phyloP scores from a whole-genome alignment of 306 rosid species.

The Luffa aegyptiaca region DNA sequence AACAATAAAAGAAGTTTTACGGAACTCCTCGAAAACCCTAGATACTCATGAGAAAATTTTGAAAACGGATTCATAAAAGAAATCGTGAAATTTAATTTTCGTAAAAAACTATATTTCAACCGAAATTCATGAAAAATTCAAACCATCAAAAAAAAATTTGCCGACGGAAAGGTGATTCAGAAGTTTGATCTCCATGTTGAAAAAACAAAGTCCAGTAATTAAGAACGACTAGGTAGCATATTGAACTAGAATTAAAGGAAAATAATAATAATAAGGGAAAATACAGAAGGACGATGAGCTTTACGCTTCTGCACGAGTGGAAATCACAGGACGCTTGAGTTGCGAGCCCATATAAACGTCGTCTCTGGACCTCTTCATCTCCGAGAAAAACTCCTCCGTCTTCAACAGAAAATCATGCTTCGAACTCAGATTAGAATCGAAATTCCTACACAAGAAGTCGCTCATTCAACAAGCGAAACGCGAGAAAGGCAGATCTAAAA shows the following conservation, averaged over 20 bases:
- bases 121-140: slow-evolving; percentile 18
- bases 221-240: slow-evolving; percentile 2
- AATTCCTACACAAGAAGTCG: slow-evolving; percentile 31
- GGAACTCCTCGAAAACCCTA: slow-evolving; percentile 5
- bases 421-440: slow-evolving; percentile 28
- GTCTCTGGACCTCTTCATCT: slow-evolving; percentile 80
- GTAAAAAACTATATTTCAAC: background rate
- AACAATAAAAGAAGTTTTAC: slow-evolving; percentile 1
- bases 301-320: slow-evolving; percentile 72
- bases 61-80: background rate
- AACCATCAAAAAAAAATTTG: background rate
- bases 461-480: slow-evolving; percentile 38
- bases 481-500: slow-evolving; percentile 60
- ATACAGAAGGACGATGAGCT: slow-evolving; percentile 15
- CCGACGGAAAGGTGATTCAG: slow-evolving; percentile 3
- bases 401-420: slow-evolving; percentile 51
- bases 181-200: slow-evolving; percentile 23
- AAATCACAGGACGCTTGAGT: slow-evolving; percentile 53
- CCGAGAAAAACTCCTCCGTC: slow-evolving; percentile 19
- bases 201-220: slow-evolving; percentile 23
- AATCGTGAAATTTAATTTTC: background rate
- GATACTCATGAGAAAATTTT: background rate
- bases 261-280: slow-evolving; percentile 1
- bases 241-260: slow-evolving; percentile 2
- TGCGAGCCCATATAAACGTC: slow-evolving; percentile 55